These are phyloP conservation scores for Comarum palustre DNA, from an alignment of 306 rosid species.

Conservation along the genomic window DNA sequence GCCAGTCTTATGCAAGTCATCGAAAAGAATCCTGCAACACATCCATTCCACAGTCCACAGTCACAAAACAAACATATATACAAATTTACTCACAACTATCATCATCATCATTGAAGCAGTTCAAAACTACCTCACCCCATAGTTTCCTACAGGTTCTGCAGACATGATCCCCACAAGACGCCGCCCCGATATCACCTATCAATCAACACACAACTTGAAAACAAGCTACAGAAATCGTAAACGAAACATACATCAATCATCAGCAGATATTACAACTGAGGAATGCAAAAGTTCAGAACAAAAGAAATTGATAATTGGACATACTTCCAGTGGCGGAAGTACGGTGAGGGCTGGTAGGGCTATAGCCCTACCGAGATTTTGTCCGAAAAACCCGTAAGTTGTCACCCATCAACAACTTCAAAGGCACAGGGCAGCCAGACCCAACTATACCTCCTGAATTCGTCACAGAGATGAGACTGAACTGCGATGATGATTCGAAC, in stretches of 20 bases:
- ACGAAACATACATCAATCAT: neutral
- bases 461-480: constrained; percentile 49
- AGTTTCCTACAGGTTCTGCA: constrained; percentile 84
- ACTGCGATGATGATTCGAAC: constrained; percentile 36
- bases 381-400: too few relatives aligned
- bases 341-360: too few relatives aligned
- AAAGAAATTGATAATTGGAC: too few relatives aligned
- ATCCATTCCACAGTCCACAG: constrained; percentile 19
- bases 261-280: neutral
- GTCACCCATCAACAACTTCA: too few relatives aligned
- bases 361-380: too few relatives aligned
- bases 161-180: constrained; percentile 79
- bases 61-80: neutral
- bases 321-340: too few relatives aligned
- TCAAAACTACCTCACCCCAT: constrained; percentile 77
- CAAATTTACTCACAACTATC: neutral
- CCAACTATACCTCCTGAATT: constrained; percentile 60
- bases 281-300: neutral
- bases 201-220: neutral
- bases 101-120: neutral
- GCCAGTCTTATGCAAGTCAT: constrained; percentile 89
- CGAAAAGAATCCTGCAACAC: constrained; percentile 61
- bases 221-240: neutral
- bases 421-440: too few relatives aligned
- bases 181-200: constrained; percentile 74